Evolutionary conservation across 495 filamentous ascomycete genomes (phyloP).

Genomic region (Aspergillus nanangensis): DNA sequence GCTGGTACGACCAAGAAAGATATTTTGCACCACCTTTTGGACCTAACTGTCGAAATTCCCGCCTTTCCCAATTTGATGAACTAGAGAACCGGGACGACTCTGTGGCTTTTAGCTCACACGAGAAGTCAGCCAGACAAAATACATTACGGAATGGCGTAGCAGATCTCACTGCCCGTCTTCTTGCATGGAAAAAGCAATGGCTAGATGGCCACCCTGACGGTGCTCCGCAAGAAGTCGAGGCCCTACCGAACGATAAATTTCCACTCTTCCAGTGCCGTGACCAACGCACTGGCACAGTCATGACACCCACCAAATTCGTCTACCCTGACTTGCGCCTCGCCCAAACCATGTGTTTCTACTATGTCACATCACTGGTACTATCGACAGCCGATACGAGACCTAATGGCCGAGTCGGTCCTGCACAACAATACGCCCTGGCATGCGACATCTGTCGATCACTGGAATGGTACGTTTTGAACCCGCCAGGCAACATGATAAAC

Average conservation of each 20-base stretch:
- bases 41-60: constrained; percentile 37
- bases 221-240: constrained; percentile 24
- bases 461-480: constrained; percentile 36
- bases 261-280: constrained; percentile 37
- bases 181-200: constrained; percentile 32
- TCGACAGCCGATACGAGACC: constrained; percentile 36
- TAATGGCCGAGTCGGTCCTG: constrained; percentile 25
- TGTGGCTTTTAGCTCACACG: constrained; percentile 25
- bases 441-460: constrained; percentile 40
- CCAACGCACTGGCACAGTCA: constrained; percentile 32
- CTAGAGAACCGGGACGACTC: constrained; percentile 19
- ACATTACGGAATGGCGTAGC: constrained; percentile 34
- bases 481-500: constrained; percentile 45
- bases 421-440: constrained; percentile 35
- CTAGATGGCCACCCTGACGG: constrained; percentile 34
- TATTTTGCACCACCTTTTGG: constrained; percentile 37
- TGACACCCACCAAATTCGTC: constrained; percentile 29
- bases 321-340: constrained; percentile 40
- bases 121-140: constrained; percentile 32
- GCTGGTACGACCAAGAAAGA: constrained; percentile 37
- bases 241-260: constrained; percentile 22
- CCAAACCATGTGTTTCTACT: constrained; percentile 43
- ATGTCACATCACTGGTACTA: constrained; percentile 29
- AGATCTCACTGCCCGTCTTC: constrained; percentile 27
- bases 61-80: constrained; percentile 28